phyloP scores from a whole-genome alignment of 345 rosid species.

The Erucastrum elatum region DNA sequence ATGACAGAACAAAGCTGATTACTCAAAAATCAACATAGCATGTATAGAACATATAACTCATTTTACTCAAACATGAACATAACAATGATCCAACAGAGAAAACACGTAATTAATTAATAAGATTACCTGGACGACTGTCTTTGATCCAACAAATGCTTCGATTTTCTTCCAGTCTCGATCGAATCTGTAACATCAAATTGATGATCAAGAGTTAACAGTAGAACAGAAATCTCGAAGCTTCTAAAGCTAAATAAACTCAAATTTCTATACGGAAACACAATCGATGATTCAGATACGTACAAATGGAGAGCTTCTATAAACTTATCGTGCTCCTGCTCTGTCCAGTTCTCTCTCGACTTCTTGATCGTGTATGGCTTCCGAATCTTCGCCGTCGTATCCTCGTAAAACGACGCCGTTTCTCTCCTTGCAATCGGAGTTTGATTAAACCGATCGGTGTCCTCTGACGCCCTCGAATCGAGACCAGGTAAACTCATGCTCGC shows the following conservation, averaged over 20 bases:
- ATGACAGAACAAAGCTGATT: too few relatives aligned
- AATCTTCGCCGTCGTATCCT: slow-evolving; percentile 68
- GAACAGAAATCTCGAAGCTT: background rate
- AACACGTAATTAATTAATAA: background rate
- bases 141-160: slow-evolving; percentile 93
- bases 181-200: slow-evolving; percentile 47
- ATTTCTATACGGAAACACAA: background rate
- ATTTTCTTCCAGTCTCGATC: slow-evolving; percentile 99
- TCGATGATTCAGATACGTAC: slow-evolving; percentile 42
- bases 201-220: background rate
- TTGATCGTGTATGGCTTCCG: slow-evolving; percentile 93
- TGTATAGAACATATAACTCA: too few relatives aligned
- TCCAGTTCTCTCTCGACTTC: slow-evolving; percentile 97
- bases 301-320: slow-evolving; percentile 93
- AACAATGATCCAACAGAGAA: background rate
- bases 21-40: too few relatives aligned
- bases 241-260: background rate
- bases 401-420: slow-evolving; percentile 26
- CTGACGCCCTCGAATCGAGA: slow-evolving; percentile 31
- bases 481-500: slow-evolving; percentile 52
- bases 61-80: background rate
- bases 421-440: slow-evolving; percentile 4
- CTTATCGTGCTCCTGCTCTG: slow-evolving; percentile 90
- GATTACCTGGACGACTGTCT: slow-evolving; percentile 87
- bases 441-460: background rate